Evolutionary conservation across 345 rosid genomes (phyloP).

Genomic region (Melastoma malabathricum): DNA sequence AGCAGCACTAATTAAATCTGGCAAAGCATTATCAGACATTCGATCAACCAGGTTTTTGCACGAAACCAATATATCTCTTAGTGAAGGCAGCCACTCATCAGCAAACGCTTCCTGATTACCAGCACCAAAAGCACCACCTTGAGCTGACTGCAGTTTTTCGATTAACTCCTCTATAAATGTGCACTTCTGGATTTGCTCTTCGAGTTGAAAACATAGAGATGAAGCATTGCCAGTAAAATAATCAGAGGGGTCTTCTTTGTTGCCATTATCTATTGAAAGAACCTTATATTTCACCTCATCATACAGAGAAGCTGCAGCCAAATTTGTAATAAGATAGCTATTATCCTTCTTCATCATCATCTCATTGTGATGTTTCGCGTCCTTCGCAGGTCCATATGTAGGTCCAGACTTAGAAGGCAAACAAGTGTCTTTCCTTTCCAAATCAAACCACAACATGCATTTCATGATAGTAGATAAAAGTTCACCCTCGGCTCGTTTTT

Average conservation of each 20-base stretch:
- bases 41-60: constrained; percentile 44
- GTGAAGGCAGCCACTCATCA: constrained; percentile 51
- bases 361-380: constrained; percentile 18
- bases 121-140: constrained; percentile 18
- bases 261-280: constrained; percentile 23
- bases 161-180: constrained; percentile 41
- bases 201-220: constrained; percentile 36
- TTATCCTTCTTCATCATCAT: constrained; percentile 46
- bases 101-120: constrained; percentile 16
- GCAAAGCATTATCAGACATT: constrained; percentile 57
- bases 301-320: constrained; percentile 46
- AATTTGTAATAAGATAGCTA: constrained; percentile 36
- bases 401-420: constrained; percentile 17
- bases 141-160: constrained; percentile 39
- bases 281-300: constrained; percentile 39
- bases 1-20: constrained; percentile 53
- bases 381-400: constrained; percentile 22
- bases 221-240: constrained; percentile 26
- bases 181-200: constrained; percentile 78
- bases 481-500: constrained; percentile 60
- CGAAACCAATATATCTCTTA: constrained; percentile 40
- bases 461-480: constrained; percentile 55
- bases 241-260: constrained; percentile 23
- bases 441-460: constrained; percentile 51
- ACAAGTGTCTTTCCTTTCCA: constrained; percentile 33